Evolutionary conservation across 495 filamentous ascomycete species (phyloP), one percentile per base, ranked within the genome.

Genomic region (Hyaloscypha hepaticicola): DNA sequence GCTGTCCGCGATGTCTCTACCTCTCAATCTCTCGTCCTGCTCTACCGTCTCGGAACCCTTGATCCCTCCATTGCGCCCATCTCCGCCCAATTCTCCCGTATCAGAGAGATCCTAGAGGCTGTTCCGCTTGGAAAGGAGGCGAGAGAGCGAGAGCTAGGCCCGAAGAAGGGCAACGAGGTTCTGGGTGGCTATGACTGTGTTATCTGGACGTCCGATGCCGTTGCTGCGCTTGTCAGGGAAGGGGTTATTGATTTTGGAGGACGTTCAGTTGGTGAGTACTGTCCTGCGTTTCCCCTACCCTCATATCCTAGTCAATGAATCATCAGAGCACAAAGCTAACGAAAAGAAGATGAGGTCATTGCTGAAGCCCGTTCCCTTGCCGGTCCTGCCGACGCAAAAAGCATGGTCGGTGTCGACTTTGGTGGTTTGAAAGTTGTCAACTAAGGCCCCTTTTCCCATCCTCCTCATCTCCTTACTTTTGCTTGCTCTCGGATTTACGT

Each of bases 151-250:
- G 53, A 55, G 25, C 26, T 59, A 16, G 64, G 59, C 2, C 19
- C 16, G 21, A 31, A 60, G 51, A 60, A 62, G 19, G 69, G 69
- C 4, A 67, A 67, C 22, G 26, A 29, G 7, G 49, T 26, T 8
- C 27, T 70, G 21, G 69, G 62, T 8, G 69, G 65, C 4, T 70
- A 70, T 34, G 66, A 68, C 24, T 70, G 69, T 51, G 60, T 70
- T 7, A 59, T 70, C 7, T 70, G 69, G 69, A 70, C 65, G 6
- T 28, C 31, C 3, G 69, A 70, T 58, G 69, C 69, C 1, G 22
- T 70, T 24, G 24, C 8, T 1, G 69, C 65, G 6, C 29, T 70
- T 28, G 29, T 25, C 2, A 57, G 21, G 16, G 50, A 60, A 24
- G 69, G 69, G 1, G 14, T 70, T 6, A 38, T 66, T 2, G 61